These are phyloP conservation scores for Fusarium chaquense DNA, from an alignment of 2,329 filamentous ascomycete species.

Conservation along the genomic window DNA sequence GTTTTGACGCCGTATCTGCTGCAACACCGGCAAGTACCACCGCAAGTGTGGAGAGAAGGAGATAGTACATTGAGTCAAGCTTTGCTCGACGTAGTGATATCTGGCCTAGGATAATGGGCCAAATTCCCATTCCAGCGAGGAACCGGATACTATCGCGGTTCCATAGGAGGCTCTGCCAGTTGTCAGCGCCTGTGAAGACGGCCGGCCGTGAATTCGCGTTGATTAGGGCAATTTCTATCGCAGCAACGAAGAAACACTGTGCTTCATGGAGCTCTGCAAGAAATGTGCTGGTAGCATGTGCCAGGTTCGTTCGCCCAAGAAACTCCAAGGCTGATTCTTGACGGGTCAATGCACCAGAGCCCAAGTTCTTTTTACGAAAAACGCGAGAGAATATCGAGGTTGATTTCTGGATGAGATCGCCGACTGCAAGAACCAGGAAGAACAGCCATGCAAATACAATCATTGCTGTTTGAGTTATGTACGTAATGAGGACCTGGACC, in stretches of 20 bases:
- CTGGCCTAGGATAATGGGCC: slow-evolving; percentile 11
- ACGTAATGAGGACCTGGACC: slow-evolving; percentile 16
- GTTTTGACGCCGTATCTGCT: background rate
- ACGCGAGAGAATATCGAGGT: background rate
- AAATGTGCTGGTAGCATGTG: slow-evolving; percentile 14
- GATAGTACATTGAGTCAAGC: slow-evolving; percentile 11
- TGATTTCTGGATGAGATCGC: background rate
- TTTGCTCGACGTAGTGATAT: slow-evolving; percentile 2
- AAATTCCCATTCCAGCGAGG: slow-evolving; percentile 14
- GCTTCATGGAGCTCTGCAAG: slow-evolving; percentile 32
- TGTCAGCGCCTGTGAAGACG: slow-evolving; percentile 6
- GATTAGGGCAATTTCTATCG: slow-evolving; percentile 9
- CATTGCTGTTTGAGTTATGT: slow-evolving; percentile 24
- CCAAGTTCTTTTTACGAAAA: background rate
- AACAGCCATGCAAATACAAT: slow-evolving; percentile 12
- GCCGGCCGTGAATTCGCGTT: background rate
- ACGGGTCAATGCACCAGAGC: background rate
- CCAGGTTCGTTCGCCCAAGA: background rate
- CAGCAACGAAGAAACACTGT: slow-evolving; percentile 24
- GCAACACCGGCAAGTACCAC: background rate
- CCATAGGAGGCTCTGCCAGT: slow-evolving; percentile 9
- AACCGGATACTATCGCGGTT: slow-evolving; percentile 5
- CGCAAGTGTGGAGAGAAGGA: background rate
- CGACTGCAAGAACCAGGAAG: background rate
- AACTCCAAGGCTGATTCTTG: background rate